Conservation (phyloP, 2,329 filamentous ascomycete genomes). For the Fusarium floridanum region DNA sequence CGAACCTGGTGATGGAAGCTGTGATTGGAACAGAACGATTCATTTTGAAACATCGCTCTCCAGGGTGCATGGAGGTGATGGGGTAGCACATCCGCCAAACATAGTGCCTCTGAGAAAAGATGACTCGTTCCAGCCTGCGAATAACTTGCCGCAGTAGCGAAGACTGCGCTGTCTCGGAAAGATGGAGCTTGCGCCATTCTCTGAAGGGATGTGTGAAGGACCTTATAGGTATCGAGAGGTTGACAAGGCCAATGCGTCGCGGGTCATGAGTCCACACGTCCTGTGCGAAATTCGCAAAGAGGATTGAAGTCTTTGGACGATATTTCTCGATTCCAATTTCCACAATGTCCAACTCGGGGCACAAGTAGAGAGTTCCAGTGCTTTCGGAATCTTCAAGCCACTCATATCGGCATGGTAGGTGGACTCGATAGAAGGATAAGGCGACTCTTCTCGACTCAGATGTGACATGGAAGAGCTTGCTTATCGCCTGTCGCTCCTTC, state of each 20-base stretch:
- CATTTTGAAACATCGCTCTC: not conserved
- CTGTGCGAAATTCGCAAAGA: not conserved
- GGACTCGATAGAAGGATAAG: not conserved
- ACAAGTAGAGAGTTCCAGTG: not conserved
- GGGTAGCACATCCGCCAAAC: not conserved
- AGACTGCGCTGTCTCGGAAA: not conserved
- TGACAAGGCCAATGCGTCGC: not conserved
- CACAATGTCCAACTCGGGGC: not conserved
- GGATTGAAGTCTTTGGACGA: not conserved
- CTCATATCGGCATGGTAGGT: not conserved
- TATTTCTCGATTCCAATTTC: not conserved
- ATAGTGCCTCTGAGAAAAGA: not conserved
- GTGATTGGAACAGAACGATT: not conserved
- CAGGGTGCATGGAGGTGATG: not conserved
- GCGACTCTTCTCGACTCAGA: not conserved
- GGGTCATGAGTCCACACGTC: not conserved
- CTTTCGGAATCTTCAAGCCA: not conserved
- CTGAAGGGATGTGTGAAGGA: not conserved
- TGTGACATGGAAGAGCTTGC: not conserved
- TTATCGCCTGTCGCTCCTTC: not conserved
- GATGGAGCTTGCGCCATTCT: not conserved
- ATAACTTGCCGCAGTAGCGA: not conserved
- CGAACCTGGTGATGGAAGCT: not conserved
- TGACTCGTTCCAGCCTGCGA: not conserved
- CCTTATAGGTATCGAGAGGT: not conserved